Base-by-base conservation (phyloP, 208 protist genomes). In the Wallacemonas sp. region DNA sequence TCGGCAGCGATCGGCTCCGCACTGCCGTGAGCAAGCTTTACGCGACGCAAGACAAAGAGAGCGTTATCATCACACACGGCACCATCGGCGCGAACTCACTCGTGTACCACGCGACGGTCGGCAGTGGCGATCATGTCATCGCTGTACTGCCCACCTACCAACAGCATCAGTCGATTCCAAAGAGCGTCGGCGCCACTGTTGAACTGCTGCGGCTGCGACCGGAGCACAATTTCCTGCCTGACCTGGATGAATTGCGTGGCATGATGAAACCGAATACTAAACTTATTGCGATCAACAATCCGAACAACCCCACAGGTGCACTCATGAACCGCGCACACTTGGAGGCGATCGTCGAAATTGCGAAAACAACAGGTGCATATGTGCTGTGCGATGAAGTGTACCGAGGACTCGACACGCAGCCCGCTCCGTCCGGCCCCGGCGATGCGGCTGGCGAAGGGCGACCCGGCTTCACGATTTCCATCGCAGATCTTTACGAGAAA, bases 71-170 rank as follows among this genome's bases (percentile, higher is more conserved):
- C 26, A 64, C 58, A n/a, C 58, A 64, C 58, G 58, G 58, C 42
- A 45, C 58, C 21, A 64, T 64, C 42, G 58, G 58, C 30, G 58
- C 31, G 5, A 64, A 64, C 30, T 47, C 58, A 22, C 58, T 64
- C 26, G 21, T 64, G 42, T 64, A 64, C 42, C 36, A 64, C 19
- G 42, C 58, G 1, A 4, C 39, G 2, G 58, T 64, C 14, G 24
- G 31, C 4, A 8, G 42, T 3, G 58, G 58, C 28, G 58, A 64
- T 24, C 58, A 64, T 42, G 58, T 64, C 2, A 64, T 64, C 21
- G 58, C 58, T 2, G 58, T 64, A n/a, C 58, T 64, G 38, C 58
- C 58, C 17, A 64, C 58, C 4, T 64, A 64, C 58, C 58, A 64
- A 30, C 58, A 64, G 42, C 58, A 64, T 42, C 58, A 64, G 11